These are phyloP conservation scores for Phaeomoniella chlamydospora DNA, from an alignment of 2,329 filamentous ascomycete species.

Conservation along the genomic window DNA sequence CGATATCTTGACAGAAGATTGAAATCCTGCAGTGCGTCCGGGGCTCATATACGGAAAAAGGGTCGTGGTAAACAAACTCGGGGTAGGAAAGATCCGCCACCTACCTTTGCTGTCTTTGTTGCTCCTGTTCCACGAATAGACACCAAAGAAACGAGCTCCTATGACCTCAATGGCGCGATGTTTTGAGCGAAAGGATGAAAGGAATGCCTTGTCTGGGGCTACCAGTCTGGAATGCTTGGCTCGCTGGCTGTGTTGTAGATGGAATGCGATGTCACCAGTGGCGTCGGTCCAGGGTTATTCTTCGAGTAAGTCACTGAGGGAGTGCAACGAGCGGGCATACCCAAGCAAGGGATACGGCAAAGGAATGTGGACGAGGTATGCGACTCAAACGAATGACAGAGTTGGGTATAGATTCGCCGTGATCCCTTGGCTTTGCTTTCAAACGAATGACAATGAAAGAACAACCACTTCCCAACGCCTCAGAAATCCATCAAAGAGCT, in stretches of 20 bases:
- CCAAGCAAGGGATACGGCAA: neutral
- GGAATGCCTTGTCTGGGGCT: neutral
- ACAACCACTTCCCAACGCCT: too few species aligned
- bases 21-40: too few species aligned
- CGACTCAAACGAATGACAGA: too few species aligned
- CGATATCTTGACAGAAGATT: too few species aligned
- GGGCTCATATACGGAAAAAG: neutral
- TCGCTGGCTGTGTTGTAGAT: slow-evolving; percentile 2
- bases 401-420: too few species aligned
- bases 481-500: too few species aligned
- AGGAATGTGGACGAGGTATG: neutral
- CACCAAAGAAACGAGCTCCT: neutral
- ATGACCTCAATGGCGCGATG: neutral
- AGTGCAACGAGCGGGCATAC: slow-evolving; percentile 2
- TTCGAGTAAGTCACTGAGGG: too few species aligned
- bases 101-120: slow-evolving; percentile 1
- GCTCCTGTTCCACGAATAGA: neutral
- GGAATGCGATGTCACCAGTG: slow-evolving; percentile 2
- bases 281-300: too few species aligned
- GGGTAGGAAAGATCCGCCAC: neutral
- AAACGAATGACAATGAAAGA: neutral
- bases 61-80: neutral
- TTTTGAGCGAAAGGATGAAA: neutral
- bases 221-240: neutral
- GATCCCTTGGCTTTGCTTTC: too few species aligned